A percentile compares a stretch with the other conserved stretches of the same genome.
phyloP scores from a whole-genome alignment of 805 yeast genomes.

The Lachancea nothofagi region DNA sequence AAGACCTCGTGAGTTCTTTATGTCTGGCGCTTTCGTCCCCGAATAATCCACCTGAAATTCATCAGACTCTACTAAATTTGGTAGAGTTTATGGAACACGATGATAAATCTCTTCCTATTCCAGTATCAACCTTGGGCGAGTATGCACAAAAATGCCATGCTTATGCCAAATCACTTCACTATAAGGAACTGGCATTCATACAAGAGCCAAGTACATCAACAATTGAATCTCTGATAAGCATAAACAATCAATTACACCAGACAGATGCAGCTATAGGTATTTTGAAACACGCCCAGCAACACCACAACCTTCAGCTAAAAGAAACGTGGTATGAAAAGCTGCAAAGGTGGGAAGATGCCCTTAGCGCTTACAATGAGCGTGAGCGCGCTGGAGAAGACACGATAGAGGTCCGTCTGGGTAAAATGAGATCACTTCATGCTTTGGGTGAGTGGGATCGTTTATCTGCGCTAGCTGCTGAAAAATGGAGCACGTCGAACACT shows the following conservation, averaged over 20 bases:
- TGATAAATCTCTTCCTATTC: conserved; percentile 87
- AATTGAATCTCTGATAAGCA: conserved; percentile 84
- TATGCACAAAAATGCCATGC: conserved; percentile 96
- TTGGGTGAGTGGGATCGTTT: conserved; percentile 98
- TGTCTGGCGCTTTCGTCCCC: conserved; percentile 86
- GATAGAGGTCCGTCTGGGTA: conserved; percentile 91
- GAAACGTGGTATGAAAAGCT: conserved; percentile 97
- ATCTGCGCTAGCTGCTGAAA: conserved; percentile 75
- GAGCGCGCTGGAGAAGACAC: conserved; percentile 52
- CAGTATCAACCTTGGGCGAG: conserved; percentile 82
- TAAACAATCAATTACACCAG: conserved; percentile 91
- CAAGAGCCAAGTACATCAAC: conserved; percentile 90
- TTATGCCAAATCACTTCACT: conserved; percentile 93
- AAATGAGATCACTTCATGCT: conserved; percentile 96
- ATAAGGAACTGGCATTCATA: conserved; percentile 89
- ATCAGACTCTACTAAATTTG: conserved; percentile 79
- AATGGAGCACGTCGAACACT: conserved; percentile 71
- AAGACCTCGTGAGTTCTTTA: conserved; percentile 77
- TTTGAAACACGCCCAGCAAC: conserved; percentile 86
- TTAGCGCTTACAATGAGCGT: conserved; percentile 80
- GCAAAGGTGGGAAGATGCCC: conserved; percentile 97
- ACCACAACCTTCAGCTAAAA: conserved; percentile 82
- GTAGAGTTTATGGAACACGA: conserved; percentile 98
- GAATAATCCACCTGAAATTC: conserved; percentile 91
- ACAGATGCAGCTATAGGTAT: conserved; percentile 98